A percentile compares a stretch with the other conserved stretches of the same genome.
These are phyloP conservation scores for Jatropha multifida DNA, from an alignment of 441 rosid genomes.

Conservation along the genomic window DNA sequence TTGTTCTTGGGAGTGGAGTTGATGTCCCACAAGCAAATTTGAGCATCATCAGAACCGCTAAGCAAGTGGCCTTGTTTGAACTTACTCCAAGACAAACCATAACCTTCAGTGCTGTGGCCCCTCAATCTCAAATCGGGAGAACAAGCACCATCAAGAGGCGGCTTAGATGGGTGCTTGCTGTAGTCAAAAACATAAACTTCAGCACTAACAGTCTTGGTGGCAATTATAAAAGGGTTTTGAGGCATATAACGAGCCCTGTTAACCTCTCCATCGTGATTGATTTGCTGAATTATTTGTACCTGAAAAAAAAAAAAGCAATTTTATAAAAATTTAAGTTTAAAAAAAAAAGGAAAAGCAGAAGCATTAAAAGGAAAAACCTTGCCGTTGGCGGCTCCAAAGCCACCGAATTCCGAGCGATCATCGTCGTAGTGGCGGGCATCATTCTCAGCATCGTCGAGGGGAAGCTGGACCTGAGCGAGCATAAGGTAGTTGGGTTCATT, in stretches of 20 bases:
- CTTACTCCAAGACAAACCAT: slow-evolving; percentile 95
- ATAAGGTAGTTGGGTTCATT: slow-evolving; percentile 93
- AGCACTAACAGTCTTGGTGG: slow-evolving; percentile 89
- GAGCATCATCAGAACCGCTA: slow-evolving; percentile 97
- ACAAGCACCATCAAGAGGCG: slow-evolving; percentile 82
- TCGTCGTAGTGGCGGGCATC: slow-evolving; percentile 92
- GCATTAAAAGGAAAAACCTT: slow-evolving; percentile 38
- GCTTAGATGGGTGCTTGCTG: slow-evolving; percentile 86
- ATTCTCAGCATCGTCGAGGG: slow-evolving; percentile 80
- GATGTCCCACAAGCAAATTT: slow-evolving; percentile 94
- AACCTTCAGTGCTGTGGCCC: slow-evolving; percentile 92
- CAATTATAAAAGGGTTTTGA: slow-evolving; percentile 82
- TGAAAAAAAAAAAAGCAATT: slow-evolving; percentile 12
- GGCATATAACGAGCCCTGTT: slow-evolving; percentile 99
- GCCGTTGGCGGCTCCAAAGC: slow-evolving; percentile 82
- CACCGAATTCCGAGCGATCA: slow-evolving; percentile 81
- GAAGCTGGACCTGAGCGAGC: slow-evolving; percentile 96
- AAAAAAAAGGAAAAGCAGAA: background rate
- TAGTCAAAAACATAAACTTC: slow-evolving; percentile 94
- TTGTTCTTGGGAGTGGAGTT: slow-evolving; percentile 74
- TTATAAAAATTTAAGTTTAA: background rate
- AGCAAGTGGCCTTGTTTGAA: slow-evolving; percentile 86
- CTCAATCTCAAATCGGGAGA: slow-evolving; percentile 86
- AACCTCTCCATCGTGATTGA: slow-evolving; percentile 94
- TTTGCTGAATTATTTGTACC: slow-evolving; percentile 96